Conservation (phyloP, 2,329 filamentous ascomycete genomes). For the Cladosporium sp. region DNA sequence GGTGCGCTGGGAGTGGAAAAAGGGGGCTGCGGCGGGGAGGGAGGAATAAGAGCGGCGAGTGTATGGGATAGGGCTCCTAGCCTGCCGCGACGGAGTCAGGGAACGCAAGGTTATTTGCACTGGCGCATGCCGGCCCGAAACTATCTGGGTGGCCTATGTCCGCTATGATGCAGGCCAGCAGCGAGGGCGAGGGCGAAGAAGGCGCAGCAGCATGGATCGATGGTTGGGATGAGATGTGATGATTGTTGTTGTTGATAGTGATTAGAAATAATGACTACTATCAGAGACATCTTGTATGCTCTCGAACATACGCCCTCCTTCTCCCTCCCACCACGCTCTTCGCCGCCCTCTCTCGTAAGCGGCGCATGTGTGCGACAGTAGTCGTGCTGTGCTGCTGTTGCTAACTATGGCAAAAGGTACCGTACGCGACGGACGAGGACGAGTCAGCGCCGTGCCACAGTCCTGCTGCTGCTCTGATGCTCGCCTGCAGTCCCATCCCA, state of each 20-base stretch:
- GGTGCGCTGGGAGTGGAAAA: neutral
- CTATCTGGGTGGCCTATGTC: neutral
- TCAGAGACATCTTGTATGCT: neutral
- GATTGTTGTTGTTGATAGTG: neutral
- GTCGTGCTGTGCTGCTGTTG: neutral
- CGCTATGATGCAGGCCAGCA: slow-evolving; percentile 4
- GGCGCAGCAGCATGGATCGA: neutral
- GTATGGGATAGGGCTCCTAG: slow-evolving; percentile 5
- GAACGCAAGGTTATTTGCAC: neutral
- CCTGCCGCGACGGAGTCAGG: neutral
- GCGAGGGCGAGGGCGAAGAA: neutral
- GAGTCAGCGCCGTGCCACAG: slow-evolving; percentile 13
- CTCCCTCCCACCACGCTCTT: neutral
- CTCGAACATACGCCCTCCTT: neutral
- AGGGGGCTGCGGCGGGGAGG: neutral
- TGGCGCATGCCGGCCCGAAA: slow-evolving; percentile 18
- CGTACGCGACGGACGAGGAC: neutral
- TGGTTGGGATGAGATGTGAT: neutral
- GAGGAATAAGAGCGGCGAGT: neutral
- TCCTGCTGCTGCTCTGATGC: slow-evolving; percentile 1
- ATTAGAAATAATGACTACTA: neutral
- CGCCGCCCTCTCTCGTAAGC: slow-evolving; percentile 9
- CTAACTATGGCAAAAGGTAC: neutral
- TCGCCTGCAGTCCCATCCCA: neutral
- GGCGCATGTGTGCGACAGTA: slow-evolving; percentile 6